Evolutionary conservation across 768 basidiomycete genomes (phyloP).

Genomic region (Boletus subparvulus): DNA sequence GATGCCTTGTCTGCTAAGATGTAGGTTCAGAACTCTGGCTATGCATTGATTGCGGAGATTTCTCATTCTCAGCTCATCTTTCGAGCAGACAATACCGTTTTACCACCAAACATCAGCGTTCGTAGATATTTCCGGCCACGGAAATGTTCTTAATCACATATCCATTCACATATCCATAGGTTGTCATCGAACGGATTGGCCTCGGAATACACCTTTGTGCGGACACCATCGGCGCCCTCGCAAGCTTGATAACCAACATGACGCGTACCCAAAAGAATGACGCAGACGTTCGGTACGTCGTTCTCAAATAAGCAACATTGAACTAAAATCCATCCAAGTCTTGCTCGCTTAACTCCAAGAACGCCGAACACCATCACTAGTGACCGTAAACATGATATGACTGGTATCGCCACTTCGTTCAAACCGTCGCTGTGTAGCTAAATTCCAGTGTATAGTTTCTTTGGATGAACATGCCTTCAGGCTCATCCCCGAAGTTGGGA

Average conservation of each 20-base stretch:
- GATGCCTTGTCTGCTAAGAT: slow-evolving; percentile 3
- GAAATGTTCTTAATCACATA: slow-evolving; percentile 1
- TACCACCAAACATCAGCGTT: slow-evolving; percentile 42
- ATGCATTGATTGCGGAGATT: slow-evolving; percentile 66
- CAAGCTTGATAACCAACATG: slow-evolving; percentile 55
- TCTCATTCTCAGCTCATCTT: slow-evolving; percentile 48
- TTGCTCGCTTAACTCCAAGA: slow-evolving; percentile 3
- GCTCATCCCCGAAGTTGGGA: slow-evolving; percentile 69
- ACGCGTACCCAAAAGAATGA: slow-evolving; percentile 40
- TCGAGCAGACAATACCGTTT: slow-evolving; percentile 23
- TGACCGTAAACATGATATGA: slow-evolving; percentile 23
- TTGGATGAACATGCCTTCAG: slow-evolving; percentile 84
- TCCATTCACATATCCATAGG: slow-evolving; percentile 36
- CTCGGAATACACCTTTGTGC: slow-evolving; percentile 73
- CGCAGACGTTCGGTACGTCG: slow-evolving; percentile 27
- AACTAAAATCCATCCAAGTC: slow-evolving; percentile 10
- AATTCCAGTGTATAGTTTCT: slow-evolving; percentile 46
- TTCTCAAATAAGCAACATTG: neutral
- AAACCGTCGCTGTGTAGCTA: neutral
- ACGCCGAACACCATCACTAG: slow-evolving; percentile 4
- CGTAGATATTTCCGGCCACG: slow-evolving; percentile 13
- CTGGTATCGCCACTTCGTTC: slow-evolving; percentile 21
- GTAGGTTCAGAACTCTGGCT: slow-evolving; percentile 52
- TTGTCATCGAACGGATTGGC: slow-evolving; percentile 51
- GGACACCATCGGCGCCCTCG: slow-evolving; percentile 64